phyloP scores from a whole-genome alignment of 441 rosid genomes.

The Pelargonium myrrhifolium region DNA sequence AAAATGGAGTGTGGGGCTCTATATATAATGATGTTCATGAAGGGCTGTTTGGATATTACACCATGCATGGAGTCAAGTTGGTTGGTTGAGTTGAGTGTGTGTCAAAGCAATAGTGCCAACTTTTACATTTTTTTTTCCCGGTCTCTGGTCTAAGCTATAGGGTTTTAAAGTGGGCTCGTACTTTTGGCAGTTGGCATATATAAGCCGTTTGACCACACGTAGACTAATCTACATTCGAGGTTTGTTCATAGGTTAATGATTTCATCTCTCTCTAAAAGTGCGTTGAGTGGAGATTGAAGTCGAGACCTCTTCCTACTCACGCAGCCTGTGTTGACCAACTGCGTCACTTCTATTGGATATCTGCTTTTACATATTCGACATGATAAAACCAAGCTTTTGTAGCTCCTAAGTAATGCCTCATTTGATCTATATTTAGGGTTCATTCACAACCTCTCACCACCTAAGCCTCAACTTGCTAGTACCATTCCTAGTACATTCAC shows the following conservation, averaged over 20 bases:
- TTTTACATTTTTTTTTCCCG: too few relatives aligned
- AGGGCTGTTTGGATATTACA: neutral
- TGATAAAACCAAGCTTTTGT: slow-evolving; percentile 13
- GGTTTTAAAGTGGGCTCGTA: too few relatives aligned
- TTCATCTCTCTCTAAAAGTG: too few relatives aligned
- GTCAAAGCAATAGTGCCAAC: neutral
- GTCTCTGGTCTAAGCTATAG: too few relatives aligned
- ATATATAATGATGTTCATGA: slow-evolving; percentile 43
- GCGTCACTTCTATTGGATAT: too few relatives aligned
- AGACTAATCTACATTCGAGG: too few relatives aligned
- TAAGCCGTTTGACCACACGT: too few relatives aligned
- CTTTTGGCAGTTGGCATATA: too few relatives aligned
- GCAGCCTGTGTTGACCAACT: too few relatives aligned
- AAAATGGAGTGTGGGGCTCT: slow-evolving; percentile 13
- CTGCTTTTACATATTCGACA: neutral
- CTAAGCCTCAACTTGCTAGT: slow-evolving; percentile 28
- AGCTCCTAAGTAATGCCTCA: slow-evolving; percentile 25
- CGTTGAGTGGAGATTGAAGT: too few relatives aligned
- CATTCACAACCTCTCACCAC: slow-evolving; percentile 9
- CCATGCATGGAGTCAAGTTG: neutral
- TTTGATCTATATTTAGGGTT: slow-evolving; percentile 19
- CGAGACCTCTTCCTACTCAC: too few relatives aligned
- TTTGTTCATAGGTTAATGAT: too few relatives aligned
- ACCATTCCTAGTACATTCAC: slow-evolving; percentile 30
- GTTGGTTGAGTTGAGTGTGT: neutral